A percentile compares a stretch with the other conserved stretches of the same genome.
phyloP scores from a whole-genome alignment of 2,329 filamentous ascomycete species.

The Pseudogymnoascus sp. region DNA sequence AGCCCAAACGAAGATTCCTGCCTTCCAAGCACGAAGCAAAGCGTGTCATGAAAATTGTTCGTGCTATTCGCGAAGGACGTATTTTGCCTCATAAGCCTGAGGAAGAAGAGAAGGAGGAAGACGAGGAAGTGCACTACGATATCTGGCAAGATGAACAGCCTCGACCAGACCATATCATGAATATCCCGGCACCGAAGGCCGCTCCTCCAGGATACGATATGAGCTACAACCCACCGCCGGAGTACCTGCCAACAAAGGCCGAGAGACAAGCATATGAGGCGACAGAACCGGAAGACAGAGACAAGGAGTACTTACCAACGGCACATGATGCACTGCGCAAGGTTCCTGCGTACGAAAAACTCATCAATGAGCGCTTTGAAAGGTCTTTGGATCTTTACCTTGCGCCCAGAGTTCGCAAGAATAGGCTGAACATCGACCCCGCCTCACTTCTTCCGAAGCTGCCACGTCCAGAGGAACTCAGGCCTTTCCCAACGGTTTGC shows the following conservation, averaged over 20 bases:
- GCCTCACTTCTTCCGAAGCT: conserved; percentile 87
- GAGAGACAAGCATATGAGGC: conserved; percentile 83
- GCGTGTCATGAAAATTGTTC: conserved; percentile 93
- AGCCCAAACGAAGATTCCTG: conserved; percentile 90
- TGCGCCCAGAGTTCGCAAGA: conserved; percentile 83
- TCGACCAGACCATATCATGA: conserved; percentile 80
- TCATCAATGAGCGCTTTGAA: conserved; percentile 95
- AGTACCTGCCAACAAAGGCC: conserved; percentile 81
- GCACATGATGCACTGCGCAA: conserved; percentile 79
- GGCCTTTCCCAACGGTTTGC: conserved; percentile 87
- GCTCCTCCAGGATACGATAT: conserved; percentile 90
- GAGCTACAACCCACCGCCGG: conserved; percentile 90
- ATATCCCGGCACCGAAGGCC: conserved; percentile 88
- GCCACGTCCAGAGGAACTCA: conserved; percentile 85
- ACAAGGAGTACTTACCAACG: conserved; percentile 79
- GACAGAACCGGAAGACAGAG: conserved; percentile 80
- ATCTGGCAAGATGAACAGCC: conserved; percentile 91
- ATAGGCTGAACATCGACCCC: conserved; percentile 93
- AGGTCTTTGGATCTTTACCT: conserved; percentile 92
- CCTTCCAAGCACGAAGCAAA: conserved; percentile 97
- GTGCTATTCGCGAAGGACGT: conserved; percentile 86
- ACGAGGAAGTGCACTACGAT: conserved; percentile 67
- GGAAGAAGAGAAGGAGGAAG: conserved; percentile 63
- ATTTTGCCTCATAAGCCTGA: conserved; percentile 85
- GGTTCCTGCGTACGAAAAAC: conserved; percentile 82